Evolutionary conservation across 192 early-diverging fungal species (phyloP), one percentile per base, ranked within the genome.

Genomic region (Tieghemiomyces parasiticus): DNA sequence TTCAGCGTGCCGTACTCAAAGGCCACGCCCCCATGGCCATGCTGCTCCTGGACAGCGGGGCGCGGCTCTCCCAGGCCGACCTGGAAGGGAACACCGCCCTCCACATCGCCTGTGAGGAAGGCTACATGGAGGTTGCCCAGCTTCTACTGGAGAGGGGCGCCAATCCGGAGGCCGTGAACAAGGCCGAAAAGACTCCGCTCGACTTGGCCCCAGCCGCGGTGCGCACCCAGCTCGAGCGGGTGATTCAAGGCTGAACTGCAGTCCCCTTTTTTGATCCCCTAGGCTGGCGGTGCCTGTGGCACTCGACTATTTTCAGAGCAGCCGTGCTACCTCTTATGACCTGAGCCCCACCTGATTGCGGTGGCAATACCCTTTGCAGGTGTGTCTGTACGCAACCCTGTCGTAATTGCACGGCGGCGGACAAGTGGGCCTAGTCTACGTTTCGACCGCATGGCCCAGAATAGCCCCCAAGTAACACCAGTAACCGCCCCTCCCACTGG

Each of bases 71-170:
- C 2, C 24, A 25, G 49, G 2, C 22, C 49, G 26, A 50, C 49
- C 22, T 13, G 2, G 49, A 50, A 28, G 26, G 26, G 4, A 65
- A 30, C 48, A 25, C 58, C 29, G 34, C 55, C 0, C 35, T 54
- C 16, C 81, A 82, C 59, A 46, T 82, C 26, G 81, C 77, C 2
- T 82, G 81, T 50, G 78, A 82, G 59, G 81, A 82, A 45, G 78
- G 75, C 16, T 76, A 74, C 61, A 76, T 76, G 24, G 77, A 79
- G 30, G 74, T 73, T 2, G 80, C 78, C 4, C 6, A 69, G 8
- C 35, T 66, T 0, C 53, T 82, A 25, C 65, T 82, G 10, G 74
- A 78, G 47, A 63, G 71, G 24, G 76, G 74, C n/a, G 77, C 70
- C 13, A 70, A 74, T 64, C 45, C 69, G 20, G 78, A 80, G 38